Evolutionary conservation across 257 asterid species (phyloP).

Genomic region (Lavandula angustifolia): DNA sequence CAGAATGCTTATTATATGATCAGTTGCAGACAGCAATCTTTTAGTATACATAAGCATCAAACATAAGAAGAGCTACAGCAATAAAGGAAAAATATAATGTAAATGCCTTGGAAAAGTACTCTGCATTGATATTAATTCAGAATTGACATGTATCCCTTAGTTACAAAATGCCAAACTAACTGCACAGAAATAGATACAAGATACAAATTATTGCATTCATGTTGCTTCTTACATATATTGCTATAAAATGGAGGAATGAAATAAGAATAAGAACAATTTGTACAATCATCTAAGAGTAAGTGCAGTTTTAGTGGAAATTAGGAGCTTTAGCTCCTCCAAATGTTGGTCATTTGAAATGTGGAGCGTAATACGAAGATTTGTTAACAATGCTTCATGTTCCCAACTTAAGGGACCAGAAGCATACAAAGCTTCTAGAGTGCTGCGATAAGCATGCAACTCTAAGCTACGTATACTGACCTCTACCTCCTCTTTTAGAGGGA

Average conservation of each 20-base stretch:
- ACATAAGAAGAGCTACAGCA: neutral
- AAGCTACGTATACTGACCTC: slow-evolving; percentile 69
- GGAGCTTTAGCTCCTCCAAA: slow-evolving; percentile 75
- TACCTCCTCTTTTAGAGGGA: slow-evolving; percentile 51
- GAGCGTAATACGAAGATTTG: slow-evolving; percentile 82
- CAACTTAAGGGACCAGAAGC: slow-evolving; percentile 97
- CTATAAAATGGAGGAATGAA: slow-evolving; percentile 23
- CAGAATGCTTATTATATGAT: neutral
- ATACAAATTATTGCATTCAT: slow-evolving; percentile 40
- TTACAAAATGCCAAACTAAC: slow-evolving; percentile 36
- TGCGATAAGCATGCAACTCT: slow-evolving; percentile 86
- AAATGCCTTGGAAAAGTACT: slow-evolving; percentile 32
- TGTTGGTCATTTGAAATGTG: slow-evolving; percentile 93
- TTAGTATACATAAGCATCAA: slow-evolving; percentile 21
- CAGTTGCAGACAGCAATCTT: neutral
- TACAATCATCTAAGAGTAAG: slow-evolving; percentile 44
- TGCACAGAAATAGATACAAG: slow-evolving; percentile 36
- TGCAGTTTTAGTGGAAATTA: slow-evolving; percentile 59
- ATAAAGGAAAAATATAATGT: slow-evolving; percentile 10
- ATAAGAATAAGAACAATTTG: slow-evolving; percentile 18
- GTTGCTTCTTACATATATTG: slow-evolving; percentile 48
- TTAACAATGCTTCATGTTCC: slow-evolving; percentile 83
- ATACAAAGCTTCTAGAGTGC: slow-evolving; percentile 77
- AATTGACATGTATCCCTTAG: slow-evolving; percentile 40
- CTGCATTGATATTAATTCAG: slow-evolving; percentile 38